phyloP scores from a whole-genome alignment of 2,329 filamentous ascomycete genomes.

The Cladosporium sp. region DNA sequence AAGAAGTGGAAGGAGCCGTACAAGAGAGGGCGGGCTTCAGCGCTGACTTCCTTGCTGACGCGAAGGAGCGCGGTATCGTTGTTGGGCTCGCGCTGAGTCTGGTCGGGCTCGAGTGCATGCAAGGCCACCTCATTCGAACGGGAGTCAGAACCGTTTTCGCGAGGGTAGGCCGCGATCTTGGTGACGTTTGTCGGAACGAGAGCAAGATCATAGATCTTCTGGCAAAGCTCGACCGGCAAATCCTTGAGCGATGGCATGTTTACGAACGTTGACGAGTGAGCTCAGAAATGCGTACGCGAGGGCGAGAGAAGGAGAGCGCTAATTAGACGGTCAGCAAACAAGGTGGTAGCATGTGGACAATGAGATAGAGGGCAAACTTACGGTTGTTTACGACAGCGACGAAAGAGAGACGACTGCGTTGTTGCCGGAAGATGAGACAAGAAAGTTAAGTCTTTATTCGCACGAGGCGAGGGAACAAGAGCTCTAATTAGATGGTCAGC shows the following conservation, averaged over 20 bases:
- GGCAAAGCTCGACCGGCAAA: not conserved
- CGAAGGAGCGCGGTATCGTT: not conserved
- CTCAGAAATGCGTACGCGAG: not conserved
- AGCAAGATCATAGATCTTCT: not conserved
- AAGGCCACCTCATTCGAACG: not conserved
- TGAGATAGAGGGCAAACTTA: no score
- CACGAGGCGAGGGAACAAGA: not conserved
- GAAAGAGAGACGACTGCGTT: no score
- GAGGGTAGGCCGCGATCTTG: not conserved
- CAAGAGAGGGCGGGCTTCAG: not conserved
- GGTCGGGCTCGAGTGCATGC: not conserved
- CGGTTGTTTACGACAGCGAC: no score
- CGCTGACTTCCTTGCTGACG: not conserved
- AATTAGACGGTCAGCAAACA: not conserved
- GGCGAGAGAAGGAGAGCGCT: not conserved
- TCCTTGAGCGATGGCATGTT: not conserved
- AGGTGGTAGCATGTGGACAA: not conserved
- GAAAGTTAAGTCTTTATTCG: no score
- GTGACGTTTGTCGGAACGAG: not conserved
- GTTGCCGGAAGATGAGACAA: no score
- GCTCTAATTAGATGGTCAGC: not conserved
- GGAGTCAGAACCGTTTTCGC: not conserved
- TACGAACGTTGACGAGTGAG: not conserved
- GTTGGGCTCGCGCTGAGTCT: not conserved
- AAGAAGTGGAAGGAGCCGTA: not conserved